Conservation (phyloP, 2,329 filamentous ascomycete genomes). For the Ascochyta koolunga region DNA sequence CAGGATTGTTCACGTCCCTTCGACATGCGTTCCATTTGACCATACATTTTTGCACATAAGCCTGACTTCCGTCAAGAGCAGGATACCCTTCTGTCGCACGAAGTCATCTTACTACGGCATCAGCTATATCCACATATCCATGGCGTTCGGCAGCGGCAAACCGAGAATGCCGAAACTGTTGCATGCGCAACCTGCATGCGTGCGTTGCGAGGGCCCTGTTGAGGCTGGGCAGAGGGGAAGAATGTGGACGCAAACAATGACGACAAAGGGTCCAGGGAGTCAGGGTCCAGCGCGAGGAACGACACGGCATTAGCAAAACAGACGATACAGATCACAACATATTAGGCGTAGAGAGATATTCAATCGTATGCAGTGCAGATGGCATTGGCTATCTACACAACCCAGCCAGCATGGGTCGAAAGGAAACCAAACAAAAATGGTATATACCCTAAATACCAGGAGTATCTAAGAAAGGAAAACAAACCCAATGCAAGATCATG, state of each 20-base stretch:
- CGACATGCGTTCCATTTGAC: no score
- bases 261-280: background rate
- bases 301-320: background rate
- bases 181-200: background rate
- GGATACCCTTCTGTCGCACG: no score
- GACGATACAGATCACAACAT: background rate
- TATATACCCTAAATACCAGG: constrained; percentile 27
- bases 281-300: background rate
- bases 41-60: no score
- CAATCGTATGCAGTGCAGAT: constrained; percentile 13
- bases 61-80: no score
- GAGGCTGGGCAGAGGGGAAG: background rate
- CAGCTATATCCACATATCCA: no score
- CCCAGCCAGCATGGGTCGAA: constrained; percentile 15
- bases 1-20: no score
- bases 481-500: constrained; percentile 20
- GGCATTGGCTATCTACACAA: constrained; percentile 17
- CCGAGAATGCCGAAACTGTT: no score
- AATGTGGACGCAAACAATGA: constrained; percentile 11
- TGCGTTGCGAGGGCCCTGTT: background rate
- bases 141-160: no score
- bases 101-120: no score
- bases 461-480: constrained; percentile 19
- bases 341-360: background rate
- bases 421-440: constrained; percentile 10